phyloP scores from a whole-genome alignment of 257 asterid species.

The Solanum gracilifrons region DNA sequence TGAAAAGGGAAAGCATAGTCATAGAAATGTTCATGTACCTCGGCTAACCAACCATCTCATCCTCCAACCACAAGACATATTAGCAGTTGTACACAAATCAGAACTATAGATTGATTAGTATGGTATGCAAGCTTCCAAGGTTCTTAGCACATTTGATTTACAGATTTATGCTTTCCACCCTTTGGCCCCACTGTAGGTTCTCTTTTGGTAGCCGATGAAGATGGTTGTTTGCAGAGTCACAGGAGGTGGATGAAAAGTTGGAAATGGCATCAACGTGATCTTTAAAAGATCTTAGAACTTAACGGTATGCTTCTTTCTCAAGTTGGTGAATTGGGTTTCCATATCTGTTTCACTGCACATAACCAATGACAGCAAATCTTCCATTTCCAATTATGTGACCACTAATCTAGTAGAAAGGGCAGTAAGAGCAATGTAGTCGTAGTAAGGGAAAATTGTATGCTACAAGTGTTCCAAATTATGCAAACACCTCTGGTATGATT shows the following conservation, averaged over 20 bases:
- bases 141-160: slow-evolving; percentile 26
- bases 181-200: slow-evolving; percentile 39
- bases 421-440: no score
- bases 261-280: slow-evolving; percentile 85
- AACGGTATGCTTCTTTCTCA: slow-evolving; percentile 85
- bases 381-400: slow-evolving; percentile 70
- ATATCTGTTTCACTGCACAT: slow-evolving; percentile 46
- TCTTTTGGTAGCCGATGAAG: slow-evolving; percentile 49
- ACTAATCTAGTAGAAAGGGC: slow-evolving; percentile 5
- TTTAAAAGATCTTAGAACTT: slow-evolving; percentile 82
- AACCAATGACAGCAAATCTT: slow-evolving; percentile 47
- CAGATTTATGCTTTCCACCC: slow-evolving; percentile 52
- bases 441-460: no score
- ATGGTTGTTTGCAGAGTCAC: slow-evolving; percentile 47
- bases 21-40: not conserved
- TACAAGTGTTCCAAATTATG: no score
- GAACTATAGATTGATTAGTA: not conserved
- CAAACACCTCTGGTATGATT: no score
- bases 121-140: not conserved
- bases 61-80: no score
- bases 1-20: not conserved
- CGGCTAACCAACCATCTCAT: no score
- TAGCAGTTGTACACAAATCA: not conserved
- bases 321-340: slow-evolving; percentile 79
- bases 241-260: slow-evolving; percentile 37